Conservation (phyloP, 2,329 filamentous ascomycete genomes). For the Fusarium virguliforme region DNA sequence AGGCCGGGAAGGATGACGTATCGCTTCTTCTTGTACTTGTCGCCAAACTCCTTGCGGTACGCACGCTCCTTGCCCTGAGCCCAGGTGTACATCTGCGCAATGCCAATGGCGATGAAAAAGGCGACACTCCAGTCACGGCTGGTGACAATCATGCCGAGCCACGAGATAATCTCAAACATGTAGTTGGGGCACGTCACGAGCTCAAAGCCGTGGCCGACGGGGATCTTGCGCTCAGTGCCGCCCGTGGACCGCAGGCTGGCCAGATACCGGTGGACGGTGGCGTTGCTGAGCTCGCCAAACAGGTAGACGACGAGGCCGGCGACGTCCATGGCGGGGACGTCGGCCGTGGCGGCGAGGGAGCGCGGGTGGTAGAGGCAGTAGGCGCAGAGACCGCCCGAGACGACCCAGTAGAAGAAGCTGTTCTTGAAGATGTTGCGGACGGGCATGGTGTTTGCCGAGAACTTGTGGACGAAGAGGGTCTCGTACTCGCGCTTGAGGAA, state of each 20-base stretch:
- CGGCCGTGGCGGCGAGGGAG: constrained; percentile 74
- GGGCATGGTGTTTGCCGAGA: constrained; percentile 96
- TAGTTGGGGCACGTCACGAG: constrained; percentile 98
- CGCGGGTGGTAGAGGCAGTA: constrained; percentile 88
- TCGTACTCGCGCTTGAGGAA: constrained; percentile 97
- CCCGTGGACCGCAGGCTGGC: constrained; percentile 83
- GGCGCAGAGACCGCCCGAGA: constrained; percentile 85
- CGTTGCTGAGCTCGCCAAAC: constrained; percentile 86
- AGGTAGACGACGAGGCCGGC: constrained; percentile 80
- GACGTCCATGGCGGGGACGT: constrained; percentile 70
- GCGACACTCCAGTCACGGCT: constrained; percentile 84
- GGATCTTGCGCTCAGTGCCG: constrained; percentile 90
- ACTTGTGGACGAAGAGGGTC: constrained; percentile 94
- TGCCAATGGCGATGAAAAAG: constrained; percentile 82
- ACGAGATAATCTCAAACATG: constrained; percentile 90
- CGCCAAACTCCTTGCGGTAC: constrained; percentile 91
- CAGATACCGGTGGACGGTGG: constrained; percentile 84
- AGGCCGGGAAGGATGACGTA: constrained; percentile 86
- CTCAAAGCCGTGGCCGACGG: constrained; percentile 85
- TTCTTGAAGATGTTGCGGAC: constrained; percentile 93
- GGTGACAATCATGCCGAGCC: constrained; percentile 86
- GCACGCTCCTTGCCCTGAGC: constrained; percentile 92
- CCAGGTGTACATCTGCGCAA: constrained; percentile 88
- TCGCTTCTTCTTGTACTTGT: constrained; percentile 96
- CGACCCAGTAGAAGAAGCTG: constrained; percentile 92